Percentiles rank a stretch among this genome's conserved stretches.
These are phyloP conservation scores for Stephania japonica DNA, from an alignment of 164 flowering plant species.

Conservation along the genomic window DNA sequence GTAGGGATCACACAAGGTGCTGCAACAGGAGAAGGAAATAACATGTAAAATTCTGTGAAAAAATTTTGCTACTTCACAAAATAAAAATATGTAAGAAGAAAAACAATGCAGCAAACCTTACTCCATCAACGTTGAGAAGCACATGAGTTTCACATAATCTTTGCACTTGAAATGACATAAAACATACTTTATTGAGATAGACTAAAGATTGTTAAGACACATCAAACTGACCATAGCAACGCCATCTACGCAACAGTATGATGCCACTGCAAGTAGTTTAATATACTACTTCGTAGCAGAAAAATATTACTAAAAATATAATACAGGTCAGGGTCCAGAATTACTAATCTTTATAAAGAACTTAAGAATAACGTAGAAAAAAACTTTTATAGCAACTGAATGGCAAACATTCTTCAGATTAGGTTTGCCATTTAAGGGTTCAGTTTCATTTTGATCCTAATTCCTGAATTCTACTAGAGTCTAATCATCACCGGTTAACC, in stretches of 20 bases:
- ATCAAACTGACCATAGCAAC: no score
- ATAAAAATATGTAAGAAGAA: background rate
- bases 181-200: no score
- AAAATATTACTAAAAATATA: no score
- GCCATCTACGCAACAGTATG: no score
- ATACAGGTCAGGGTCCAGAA: background rate
- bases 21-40: slow-evolving; percentile 22
- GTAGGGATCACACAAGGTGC: slow-evolving; percentile 91
- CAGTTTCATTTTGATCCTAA: background rate
- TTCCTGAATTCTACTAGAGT: background rate
- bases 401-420: background rate
- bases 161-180: no score
- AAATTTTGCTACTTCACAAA: background rate
- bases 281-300: no score
- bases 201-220: no score
- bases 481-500: background rate
- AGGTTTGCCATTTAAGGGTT: no score
- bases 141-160: no score
- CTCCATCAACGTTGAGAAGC: background rate
- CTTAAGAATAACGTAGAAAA: background rate
- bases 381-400: background rate
- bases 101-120: background rate
- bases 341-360: background rate
- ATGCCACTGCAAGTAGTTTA: no score
- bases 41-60: no score